A percentile compares a stretch with the other conserved stretches of the same genome.
phyloP scores from a whole-genome alignment of 2,329 filamentous ascomycete species.

The Dactylellina parvicollis region DNA sequence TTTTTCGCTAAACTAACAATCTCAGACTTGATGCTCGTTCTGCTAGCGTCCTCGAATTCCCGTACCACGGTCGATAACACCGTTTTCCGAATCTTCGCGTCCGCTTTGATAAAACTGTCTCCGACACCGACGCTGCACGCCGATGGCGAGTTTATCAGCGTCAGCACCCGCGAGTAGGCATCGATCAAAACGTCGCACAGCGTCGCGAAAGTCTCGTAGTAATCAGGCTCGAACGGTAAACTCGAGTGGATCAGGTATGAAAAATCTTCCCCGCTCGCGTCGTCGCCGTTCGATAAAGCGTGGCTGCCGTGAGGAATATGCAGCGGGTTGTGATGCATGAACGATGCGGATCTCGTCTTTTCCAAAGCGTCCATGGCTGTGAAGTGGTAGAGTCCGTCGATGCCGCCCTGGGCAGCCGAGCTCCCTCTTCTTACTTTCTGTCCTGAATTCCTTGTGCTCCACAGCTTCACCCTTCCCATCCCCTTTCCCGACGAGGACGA shows the following conservation, averaged over 20 bases:
- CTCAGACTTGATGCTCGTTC: constrained; percentile 79
- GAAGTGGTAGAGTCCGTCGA: constrained; percentile 52
- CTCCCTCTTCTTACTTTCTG: constrained; percentile 48
- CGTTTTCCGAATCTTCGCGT: constrained; percentile 84
- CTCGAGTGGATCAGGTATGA: constrained; percentile 87
- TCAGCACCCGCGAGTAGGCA: constrained; percentile 81
- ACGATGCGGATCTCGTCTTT: constrained; percentile 23
- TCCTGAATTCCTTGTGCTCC: constrained; percentile 40
- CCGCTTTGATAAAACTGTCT: constrained; percentile 89
- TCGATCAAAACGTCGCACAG: constrained; percentile 95
- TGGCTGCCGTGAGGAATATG: constrained; percentile 19
- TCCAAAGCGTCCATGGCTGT: constrained; percentile 47
- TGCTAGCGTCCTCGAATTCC: constrained; percentile 90
- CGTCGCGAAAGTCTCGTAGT: constrained; percentile 94
- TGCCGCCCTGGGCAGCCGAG: constrained; percentile 48
- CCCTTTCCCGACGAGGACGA: constrained; percentile 66
- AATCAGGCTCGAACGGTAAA: constrained; percentile 94
- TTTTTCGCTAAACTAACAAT: constrained; percentile 86
- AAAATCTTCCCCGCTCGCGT: constrained; percentile 73
- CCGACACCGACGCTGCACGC: constrained; percentile 76
- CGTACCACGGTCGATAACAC: constrained; percentile 86
- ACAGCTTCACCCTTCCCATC: constrained; percentile 52
- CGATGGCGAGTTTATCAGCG: constrained; percentile 77
- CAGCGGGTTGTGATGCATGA: constrained; percentile 45
- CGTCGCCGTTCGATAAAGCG: constrained; percentile 48